These are phyloP conservation scores for Lyophyllum shimeji DNA, from an alignment of 768 basidiomycete genomes.

Conservation along the genomic window DNA sequence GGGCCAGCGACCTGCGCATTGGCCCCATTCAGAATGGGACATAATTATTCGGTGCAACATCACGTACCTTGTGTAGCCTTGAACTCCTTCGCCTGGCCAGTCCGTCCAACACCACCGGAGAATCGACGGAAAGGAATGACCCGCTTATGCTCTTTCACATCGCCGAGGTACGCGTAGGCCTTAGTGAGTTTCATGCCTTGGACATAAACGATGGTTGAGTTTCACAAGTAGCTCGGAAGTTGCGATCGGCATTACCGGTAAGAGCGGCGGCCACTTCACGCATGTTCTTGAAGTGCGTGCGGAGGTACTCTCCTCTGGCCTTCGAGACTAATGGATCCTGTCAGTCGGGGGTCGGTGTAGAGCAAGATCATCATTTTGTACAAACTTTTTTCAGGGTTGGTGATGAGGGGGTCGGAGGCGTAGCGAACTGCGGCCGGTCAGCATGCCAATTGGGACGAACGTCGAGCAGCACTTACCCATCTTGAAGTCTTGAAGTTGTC, in stretches of 20 bases:
- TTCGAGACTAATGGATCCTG: slow-evolving; percentile 64
- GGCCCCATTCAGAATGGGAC: slow-evolving; percentile 1
- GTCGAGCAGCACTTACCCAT: slow-evolving; percentile 54
- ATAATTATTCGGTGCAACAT: not conserved
- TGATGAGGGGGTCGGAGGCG: slow-evolving; percentile 81
- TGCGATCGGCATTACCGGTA: slow-evolving; percentile 57
- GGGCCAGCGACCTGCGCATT: slow-evolving; percentile 90
- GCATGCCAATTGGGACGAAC: slow-evolving; percentile 16
- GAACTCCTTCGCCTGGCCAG: slow-evolving; percentile 95
- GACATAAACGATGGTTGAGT: slow-evolving; percentile 3
- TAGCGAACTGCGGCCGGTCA: slow-evolving; percentile 72
- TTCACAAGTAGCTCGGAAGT: not conserved
- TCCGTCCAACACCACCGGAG: slow-evolving; percentile 92
- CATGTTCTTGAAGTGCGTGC: slow-evolving; percentile 99
- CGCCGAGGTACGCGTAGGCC: slow-evolving; percentile 91
- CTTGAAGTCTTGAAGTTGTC: slow-evolving; percentile 58
- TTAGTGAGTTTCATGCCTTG: slow-evolving; percentile 90
- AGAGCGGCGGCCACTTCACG: slow-evolving; percentile 96
- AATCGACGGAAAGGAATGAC: slow-evolving; percentile 96
- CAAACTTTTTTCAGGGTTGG: slow-evolving; percentile 95
- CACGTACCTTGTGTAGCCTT: slow-evolving; percentile 90
- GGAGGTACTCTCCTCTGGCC: slow-evolving; percentile 94
- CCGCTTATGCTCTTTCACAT: slow-evolving; percentile 96
- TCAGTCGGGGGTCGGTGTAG: slow-evolving; percentile 16
- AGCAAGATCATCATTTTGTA: slow-evolving; percentile 16